Base-by-base conservation (phyloP, 148 eudicot genomes). In the Arctostaphylos glauca region DNA sequence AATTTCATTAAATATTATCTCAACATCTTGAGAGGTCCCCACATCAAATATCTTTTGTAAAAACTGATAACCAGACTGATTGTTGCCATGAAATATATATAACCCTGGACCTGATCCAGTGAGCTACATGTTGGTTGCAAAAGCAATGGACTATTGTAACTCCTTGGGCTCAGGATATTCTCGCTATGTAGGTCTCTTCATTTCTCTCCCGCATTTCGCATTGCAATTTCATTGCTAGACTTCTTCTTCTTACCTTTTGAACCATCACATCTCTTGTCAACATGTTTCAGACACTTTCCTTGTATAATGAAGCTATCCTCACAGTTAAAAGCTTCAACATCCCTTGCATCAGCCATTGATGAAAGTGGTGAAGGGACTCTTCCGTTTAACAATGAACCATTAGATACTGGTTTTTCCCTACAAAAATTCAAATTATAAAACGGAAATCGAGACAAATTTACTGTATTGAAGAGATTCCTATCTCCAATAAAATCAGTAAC, bases 1-100 rank as follows among this genome's bases (percentile, higher is more conserved):
- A 1, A 92, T 83, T 82, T 88, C 94, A 86, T 84, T 68, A 76
- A 94, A 94, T 53, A 94, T 87, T 25, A 88, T 71, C 53, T 91
- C 85, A 83, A 88, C 90, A 80, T 94, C 93, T 77, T 86, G 87
- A 44, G 50, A 44, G 9, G 85, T 84, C 43, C 95, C 94, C 73
- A 91, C 90, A 54, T 91, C 92, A 81, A 92, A 88, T 78, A 87
- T 86, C 83, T 83, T 90, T 85, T 94, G 98, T 47, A 94, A 84
- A 74, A 86, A 89, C 55, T 94, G 88, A 83, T 94, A 94, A 31
- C 98, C 98, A 53, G 83, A 79, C 76, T 94, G 98, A 89, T 92
- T 87, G 90, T 92, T 0, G 98, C 92, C 85, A 91, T 85, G 0
- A 58, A 66, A 85, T 84, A 89, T 9, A 92, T 86, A 48, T 80